Percentiles rank a stretch among this genome's conserved stretches.
Conservation (phyloP, 2,329 filamentous ascomycete genomes). For the Fusarium euwallaceae region DNA sequence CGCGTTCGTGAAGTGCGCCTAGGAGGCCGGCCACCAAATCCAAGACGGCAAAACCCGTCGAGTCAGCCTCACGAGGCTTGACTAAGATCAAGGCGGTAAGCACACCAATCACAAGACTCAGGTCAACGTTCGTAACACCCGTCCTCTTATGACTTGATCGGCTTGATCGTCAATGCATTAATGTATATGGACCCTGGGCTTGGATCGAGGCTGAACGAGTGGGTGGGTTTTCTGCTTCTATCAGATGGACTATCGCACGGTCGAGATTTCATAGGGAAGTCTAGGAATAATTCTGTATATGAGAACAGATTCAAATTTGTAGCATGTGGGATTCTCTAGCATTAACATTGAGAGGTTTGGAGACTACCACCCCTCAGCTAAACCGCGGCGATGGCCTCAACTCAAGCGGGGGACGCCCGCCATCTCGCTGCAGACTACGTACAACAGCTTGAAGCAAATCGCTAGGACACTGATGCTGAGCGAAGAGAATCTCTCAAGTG, state of each 20-base stretch:
- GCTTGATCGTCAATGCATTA: not conserved
- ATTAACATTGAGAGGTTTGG: too few relatives aligned
- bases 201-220: not conserved
- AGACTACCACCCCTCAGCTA: too few relatives aligned
- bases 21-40: not conserved
- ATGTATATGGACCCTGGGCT: not conserved
- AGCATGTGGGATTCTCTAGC: too few relatives aligned
- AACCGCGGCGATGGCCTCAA: too few relatives aligned
- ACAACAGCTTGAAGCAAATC: too few relatives aligned
- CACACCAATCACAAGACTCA: not conserved
- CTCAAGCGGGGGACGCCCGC: too few relatives aligned
- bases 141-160: not conserved
- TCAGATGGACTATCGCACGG: not conserved
- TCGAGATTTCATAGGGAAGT: too few relatives aligned
- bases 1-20: not conserved
- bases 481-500: too few relatives aligned
- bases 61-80: not conserved
- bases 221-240: not conserved
- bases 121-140: not conserved
- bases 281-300: too few relatives aligned
- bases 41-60: not conserved
- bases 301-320: too few relatives aligned
- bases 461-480: too few relatives aligned
- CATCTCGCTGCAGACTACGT: too few relatives aligned
- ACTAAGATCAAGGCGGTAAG: not conserved